Evolutionary conservation across 192 early-diverging fungal species (phyloP).

Genomic region (Linnemannia hyalina): DNA sequence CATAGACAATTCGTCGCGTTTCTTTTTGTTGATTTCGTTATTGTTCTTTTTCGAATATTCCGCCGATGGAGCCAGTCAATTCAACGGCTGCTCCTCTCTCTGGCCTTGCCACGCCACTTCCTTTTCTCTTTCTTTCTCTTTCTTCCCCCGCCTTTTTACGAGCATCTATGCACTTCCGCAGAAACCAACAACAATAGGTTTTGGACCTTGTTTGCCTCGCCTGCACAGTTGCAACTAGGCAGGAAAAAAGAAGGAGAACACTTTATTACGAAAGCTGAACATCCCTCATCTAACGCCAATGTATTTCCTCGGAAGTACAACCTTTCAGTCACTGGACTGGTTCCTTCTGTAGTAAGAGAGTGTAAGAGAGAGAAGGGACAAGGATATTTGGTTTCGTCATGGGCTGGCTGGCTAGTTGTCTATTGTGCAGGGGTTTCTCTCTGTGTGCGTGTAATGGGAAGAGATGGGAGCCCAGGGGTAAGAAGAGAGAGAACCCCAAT

Average conservation of each 20-base stretch:
- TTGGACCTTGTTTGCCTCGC: neutral
- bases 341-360: neutral
- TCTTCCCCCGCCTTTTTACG: neutral
- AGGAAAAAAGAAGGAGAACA: neutral
- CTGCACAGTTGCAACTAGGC: neutral
- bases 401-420: neutral
- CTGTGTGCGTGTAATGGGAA: neutral
- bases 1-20: neutral
- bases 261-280: neutral
- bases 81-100: no score
- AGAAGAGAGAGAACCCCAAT: neutral
- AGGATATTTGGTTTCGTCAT: neutral
- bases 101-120: no score
- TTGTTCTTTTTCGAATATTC: no score
- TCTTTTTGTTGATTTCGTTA: neutral
- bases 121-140: neutral
- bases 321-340: neutral
- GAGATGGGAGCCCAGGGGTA: constrained; percentile 1
- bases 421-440: neutral
- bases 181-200: neutral
- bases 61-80: no score
- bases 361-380: neutral
- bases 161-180: neutral
- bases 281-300: neutral
- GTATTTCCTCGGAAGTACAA: neutral